Evolutionary conservation across 441 rosid species (phyloP).

Genomic region (Pelargonium myrrhifolium): DNA sequence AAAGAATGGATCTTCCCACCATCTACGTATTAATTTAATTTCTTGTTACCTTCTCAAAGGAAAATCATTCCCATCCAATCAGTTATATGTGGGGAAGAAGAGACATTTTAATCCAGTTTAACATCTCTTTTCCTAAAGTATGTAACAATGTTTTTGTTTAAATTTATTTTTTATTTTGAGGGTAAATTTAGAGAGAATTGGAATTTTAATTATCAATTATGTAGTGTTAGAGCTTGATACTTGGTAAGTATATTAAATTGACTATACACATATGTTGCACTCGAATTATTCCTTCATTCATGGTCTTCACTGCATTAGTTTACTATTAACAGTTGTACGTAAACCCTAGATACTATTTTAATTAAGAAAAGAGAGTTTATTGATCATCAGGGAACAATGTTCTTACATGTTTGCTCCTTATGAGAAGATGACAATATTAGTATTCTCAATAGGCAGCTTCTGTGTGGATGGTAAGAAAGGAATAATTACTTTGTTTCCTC

Average conservation of each 20-base stretch:
- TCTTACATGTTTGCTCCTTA: neutral
- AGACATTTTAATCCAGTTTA: neutral
- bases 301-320: neutral
- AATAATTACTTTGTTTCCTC: too few species aligned
- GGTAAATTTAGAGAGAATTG: neutral
- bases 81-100: neutral
- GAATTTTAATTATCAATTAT: neutral
- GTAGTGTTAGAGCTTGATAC: neutral
- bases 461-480: too few species aligned
- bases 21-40: too few species aligned
- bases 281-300: neutral
- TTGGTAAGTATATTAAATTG: neutral
- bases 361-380: neutral
- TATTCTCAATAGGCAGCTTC: too few species aligned
- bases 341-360: neutral
- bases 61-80: neutral
- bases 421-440: neutral
- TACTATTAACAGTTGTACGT: neutral
- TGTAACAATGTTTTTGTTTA: neutral
- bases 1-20: too few species aligned
- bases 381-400: neutral
- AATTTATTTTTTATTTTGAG: neutral
- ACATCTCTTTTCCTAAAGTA: neutral
- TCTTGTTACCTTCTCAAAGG: too few species aligned
- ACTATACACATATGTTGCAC: neutral